Evolutionary conservation across 768 basidiomycete species (phyloP).

Genomic region (Amanita molliuscula): DNA sequence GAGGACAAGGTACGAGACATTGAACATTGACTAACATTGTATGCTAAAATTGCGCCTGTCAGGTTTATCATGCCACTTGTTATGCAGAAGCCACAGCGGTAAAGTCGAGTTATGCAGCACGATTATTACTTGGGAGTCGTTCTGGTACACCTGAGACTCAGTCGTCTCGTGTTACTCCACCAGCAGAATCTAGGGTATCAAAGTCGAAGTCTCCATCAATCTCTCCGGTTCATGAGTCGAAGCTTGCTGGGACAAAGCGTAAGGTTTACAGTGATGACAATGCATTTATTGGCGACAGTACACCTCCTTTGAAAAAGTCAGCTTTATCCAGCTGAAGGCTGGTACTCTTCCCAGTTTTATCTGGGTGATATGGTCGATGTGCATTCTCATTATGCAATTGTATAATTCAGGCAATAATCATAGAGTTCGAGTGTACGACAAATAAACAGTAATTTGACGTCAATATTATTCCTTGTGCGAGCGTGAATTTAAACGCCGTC

Average conservation of each 20-base stretch:
- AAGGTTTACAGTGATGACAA: constrained; percentile 53
- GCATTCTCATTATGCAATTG: constrained; percentile 12
- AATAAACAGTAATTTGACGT: neutral
- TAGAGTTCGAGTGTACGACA: neutral
- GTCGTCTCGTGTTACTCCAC: constrained; percentile 25
- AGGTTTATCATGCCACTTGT: constrained; percentile 95
- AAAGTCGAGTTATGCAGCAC: constrained; percentile 54
- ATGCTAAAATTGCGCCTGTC: constrained; percentile 5
- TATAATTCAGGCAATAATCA: constrained; percentile 11
- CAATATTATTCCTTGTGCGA: neutral
- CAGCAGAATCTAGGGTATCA: constrained; percentile 20
- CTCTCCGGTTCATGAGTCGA: constrained; percentile 44
- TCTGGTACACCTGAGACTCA: constrained; percentile 66
- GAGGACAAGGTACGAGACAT: constrained; percentile 64
- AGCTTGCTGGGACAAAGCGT: constrained; percentile 57
- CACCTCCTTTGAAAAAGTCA: constrained; percentile 61
- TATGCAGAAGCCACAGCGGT: constrained; percentile 70
- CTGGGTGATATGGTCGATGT: constrained; percentile 3
- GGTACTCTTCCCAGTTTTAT: constrained; percentile 2
- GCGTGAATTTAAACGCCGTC: neutral
- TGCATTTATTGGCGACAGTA: constrained; percentile 30
- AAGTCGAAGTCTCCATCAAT: constrained; percentile 30
- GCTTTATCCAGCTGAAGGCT: constrained; percentile 29
- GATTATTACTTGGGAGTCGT: constrained; percentile 61
- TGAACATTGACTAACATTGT: neutral